These are phyloP conservation scores for Solanum ossicruentum DNA, from an alignment of 257 asterid genomes.

Conservation along the genomic window DNA sequence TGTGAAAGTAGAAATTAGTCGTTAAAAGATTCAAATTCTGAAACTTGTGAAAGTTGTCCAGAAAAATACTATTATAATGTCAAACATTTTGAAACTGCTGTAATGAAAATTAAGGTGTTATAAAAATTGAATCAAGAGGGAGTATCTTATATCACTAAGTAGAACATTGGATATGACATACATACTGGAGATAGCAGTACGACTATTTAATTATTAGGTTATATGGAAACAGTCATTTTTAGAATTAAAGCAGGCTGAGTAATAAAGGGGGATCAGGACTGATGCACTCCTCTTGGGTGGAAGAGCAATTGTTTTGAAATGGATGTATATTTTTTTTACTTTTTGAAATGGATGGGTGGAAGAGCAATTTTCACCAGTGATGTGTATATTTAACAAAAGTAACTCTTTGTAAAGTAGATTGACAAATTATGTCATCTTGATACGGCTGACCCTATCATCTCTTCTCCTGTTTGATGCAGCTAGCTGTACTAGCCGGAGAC, in stretches of 20 bases:
- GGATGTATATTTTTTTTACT: neutral
- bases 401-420: neutral
- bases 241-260: neutral
- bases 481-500: slow-evolving; percentile 94
- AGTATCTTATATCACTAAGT: neutral
- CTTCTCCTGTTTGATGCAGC: slow-evolving; percentile 30
- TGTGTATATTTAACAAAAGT: neutral
- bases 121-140: neutral
- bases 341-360: neutral
- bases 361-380: neutral
- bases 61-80: neutral
- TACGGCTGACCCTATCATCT: neutral
- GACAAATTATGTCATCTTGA: neutral
- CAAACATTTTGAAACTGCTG: neutral
- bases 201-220: neutral
- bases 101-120: neutral
- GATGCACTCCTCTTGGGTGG: neutral
- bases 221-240: neutral
- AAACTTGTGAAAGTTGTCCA: neutral
- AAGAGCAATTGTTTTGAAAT: neutral
- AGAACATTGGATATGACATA: neutral
- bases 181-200: neutral
- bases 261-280: neutral
- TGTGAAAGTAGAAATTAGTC: neutral
- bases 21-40: neutral